Evolutionary conservation across 257 asterid species (phyloP).

Genomic region (Rehmannia glutinosa): DNA sequence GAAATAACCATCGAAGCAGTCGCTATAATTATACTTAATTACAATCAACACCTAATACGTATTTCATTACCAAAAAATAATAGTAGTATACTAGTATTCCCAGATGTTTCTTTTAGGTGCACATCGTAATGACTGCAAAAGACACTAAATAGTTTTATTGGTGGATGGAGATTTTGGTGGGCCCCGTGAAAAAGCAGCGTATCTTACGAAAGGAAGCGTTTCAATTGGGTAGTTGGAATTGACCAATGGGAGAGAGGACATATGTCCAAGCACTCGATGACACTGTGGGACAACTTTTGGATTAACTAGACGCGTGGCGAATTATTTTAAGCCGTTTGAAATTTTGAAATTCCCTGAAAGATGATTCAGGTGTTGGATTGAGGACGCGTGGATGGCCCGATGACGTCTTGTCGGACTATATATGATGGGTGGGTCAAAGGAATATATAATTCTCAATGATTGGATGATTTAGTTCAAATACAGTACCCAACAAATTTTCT

Average conservation of each 20-base stretch:
- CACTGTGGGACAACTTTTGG: slow-evolving; percentile 36
- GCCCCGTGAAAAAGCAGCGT: slow-evolving; percentile 40
- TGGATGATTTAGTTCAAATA: not conserved
- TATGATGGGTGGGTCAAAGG: not conserved
- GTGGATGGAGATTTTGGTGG: slow-evolving; percentile 38
- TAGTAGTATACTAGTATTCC: not conserved
- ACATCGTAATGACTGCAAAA: not conserved
- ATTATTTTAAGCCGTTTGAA: not conserved
- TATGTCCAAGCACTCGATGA: slow-evolving; percentile 25
- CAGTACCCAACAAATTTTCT: too few species aligned
- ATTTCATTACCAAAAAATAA: not conserved
- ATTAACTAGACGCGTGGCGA: slow-evolving; percentile 53
- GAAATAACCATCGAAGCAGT: too few species aligned
- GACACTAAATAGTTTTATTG: slow-evolving; percentile 24
- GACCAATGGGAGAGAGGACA: slow-evolving; percentile 32
- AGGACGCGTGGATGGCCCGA: slow-evolving; percentile 24
- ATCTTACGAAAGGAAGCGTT: slow-evolving; percentile 27
- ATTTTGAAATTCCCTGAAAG: not conserved
- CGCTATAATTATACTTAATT: not conserved
- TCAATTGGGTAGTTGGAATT: slow-evolving; percentile 15
- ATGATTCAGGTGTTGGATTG: slow-evolving; percentile 1
- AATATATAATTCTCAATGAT: not conserved
- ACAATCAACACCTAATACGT: not conserved
- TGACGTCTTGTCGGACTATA: slow-evolving; percentile 21
- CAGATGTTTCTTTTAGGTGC: not conserved